These are phyloP conservation scores for Fusarium mundagurra DNA, from an alignment of 2,329 filamentous ascomycete genomes.

Conservation along the genomic window DNA sequence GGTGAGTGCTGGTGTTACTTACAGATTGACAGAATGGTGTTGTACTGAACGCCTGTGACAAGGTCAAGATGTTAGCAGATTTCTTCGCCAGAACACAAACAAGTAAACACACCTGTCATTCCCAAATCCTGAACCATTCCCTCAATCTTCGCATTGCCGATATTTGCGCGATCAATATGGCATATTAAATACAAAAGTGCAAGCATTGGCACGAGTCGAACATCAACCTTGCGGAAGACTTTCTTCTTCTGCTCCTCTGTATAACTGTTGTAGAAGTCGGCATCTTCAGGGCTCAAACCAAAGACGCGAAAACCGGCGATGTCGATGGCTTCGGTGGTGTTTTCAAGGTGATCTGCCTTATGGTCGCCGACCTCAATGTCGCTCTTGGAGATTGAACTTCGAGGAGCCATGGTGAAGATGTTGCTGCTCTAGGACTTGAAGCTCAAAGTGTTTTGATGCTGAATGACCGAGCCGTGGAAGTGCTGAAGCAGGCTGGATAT, in stretches of 20 bases:
- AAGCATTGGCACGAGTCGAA: constrained; percentile 59
- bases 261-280: constrained; percentile 37
- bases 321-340: constrained; percentile 27
- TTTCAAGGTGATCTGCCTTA: constrained; percentile 31
- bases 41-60: constrained; percentile 64
- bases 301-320: constrained; percentile 36
- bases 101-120: constrained; percentile 56
- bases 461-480: neutral
- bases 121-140: constrained; percentile 49
- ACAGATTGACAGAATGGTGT: constrained; percentile 65
- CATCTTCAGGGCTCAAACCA: constrained; percentile 34
- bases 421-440: neutral
- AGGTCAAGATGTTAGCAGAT: neutral
- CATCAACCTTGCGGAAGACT: constrained; percentile 46
- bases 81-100: neutral
- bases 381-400: constrained; percentile 38
- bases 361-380: constrained; percentile 29
- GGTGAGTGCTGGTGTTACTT: constrained; percentile 61
- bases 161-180: constrained; percentile 66
- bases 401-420: constrained; percentile 21
- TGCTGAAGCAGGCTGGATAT: constrained; percentile 8
- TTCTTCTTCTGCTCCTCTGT: constrained; percentile 37
- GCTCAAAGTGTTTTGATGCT: neutral
- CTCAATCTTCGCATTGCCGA: constrained; percentile 61
- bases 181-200: constrained; percentile 64